Evolutionary conservation across 805 yeast genomes (phyloP), one percentile per base, ranked within the genome.

Genomic region (Wickerhamomyces bovis): DNA sequence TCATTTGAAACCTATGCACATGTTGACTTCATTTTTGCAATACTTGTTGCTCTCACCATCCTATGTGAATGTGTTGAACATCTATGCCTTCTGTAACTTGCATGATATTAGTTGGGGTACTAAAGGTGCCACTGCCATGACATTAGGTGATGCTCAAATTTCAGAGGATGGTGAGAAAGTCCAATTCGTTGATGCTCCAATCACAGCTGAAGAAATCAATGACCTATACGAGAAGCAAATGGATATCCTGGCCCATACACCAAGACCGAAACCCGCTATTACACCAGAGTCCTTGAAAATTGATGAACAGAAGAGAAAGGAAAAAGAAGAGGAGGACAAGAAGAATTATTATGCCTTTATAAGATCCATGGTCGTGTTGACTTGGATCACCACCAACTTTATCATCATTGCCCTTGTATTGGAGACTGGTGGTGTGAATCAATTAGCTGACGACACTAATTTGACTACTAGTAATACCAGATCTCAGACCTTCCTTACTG

Each of bases 71-170:
- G 92, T 90, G 44, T 72, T 92, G 61, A 89, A 89, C 65, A 92
- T 92, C 51, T 92, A 92, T 67, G 96, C 98, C 3, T 90, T 92
- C 64, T 90, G 97, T 71, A 92, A 92, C 66, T 84, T 92, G 50
- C 96, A 92, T 65, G 99, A 92, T 70, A 82, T 92, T 42, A 86
- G 97, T 7, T 92, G 98, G 98, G 98, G 98, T 63, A 92, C 96
- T 4, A 88, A 90, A 64, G 96, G 96, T 42, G 88, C 83, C 43
- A 75, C 80, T 41, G 62, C 80, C 71, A 61, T 78, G 71, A 67
- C 95, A 77, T 73, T 94, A 57, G 98, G 97, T 50, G 81, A 83
- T 40, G 97, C 96, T 21, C 86, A 83, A 57, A 75, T 87, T 3
- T 73, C 76, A 36, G 76, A 72, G 44, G 80, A 76, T 46, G 89